Base-by-base conservation (phyloP, 1,139 yeast species). In the Saccharomyces pastorianus region DNA sequence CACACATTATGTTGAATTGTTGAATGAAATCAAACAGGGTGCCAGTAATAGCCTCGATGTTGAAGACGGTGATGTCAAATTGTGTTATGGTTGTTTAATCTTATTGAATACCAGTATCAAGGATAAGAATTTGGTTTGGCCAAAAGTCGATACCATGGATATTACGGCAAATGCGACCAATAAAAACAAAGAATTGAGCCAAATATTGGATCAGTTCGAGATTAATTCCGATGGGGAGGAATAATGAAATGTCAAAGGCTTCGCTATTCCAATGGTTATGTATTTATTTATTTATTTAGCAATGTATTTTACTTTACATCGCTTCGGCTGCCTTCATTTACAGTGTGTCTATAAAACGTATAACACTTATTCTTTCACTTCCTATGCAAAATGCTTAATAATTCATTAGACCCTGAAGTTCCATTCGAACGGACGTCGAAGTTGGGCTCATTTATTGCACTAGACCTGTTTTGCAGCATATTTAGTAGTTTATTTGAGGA, bases 31-130 rank as follows among this genome's bases (percentile, higher is more conserved):
- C 13, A 58, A 59, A 42, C 53, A 54, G 13, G 44, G 20, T 20
- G 4, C 44, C n/a, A 20, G 11, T 9, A 38, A 38, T 20, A 38
- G 3, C 11, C 25, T 17, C 26, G 44, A 38, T 38, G 44, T 9
- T 38, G 56, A 59, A n/a, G 64, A 63, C 4, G 41, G 55, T 2
- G 57, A 61, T 2, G 59, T 74, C 1, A 67, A 73, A 27, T 64
- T 86, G 13, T 88, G 96, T 64, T 88, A 88, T 65, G 96, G 96
- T 0, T 88, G 96, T 66, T 77, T 83, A 49, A 84, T 85, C 1
- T 79, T 83, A 29, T 67, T 85, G 54, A 73, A 73, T 20, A 38
- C 44, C 23, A 77, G 80, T 1, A 76, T 77, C 3, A 72, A 72
- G 2, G 69, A 73, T 3, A 67, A 71, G n/a, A 73, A 73, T 1